Evolutionary conservation across 2,329 filamentous ascomycete genomes (phyloP).

Genomic region (Orbilia brochopaga): DNA sequence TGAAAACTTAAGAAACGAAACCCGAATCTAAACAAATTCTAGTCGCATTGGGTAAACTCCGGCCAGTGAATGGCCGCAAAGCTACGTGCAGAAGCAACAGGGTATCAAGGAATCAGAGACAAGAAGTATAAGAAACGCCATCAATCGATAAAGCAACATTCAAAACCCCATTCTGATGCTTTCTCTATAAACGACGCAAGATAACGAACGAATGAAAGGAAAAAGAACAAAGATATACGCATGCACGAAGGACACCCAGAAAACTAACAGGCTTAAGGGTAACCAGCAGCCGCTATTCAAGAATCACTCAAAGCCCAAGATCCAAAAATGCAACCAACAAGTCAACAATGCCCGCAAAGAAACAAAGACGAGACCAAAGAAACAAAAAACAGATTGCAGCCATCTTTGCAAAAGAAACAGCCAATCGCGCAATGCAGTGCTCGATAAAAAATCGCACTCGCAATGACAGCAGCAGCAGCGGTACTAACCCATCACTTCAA

Average conservation of each 20-base stretch:
- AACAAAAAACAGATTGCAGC: too few relatives aligned
- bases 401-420: background rate
- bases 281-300: too few relatives aligned
- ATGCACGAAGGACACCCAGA: too few relatives aligned
- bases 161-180: background rate
- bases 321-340: background rate
- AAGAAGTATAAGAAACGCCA: background rate
- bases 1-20: too few relatives aligned
- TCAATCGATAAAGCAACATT: background rate
- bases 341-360: too few relatives aligned
- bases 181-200: too few relatives aligned
- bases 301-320: background rate
- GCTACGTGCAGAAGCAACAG: background rate
- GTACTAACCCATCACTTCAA: constrained; percentile 69
- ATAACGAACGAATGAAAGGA: too few relatives aligned
- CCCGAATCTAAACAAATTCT: too few relatives aligned
- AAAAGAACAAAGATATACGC: too few relatives aligned
- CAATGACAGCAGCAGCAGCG: background rate
- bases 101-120: background rate
- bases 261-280: too few relatives aligned
- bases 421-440: background rate
- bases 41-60: too few relatives aligned
- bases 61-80: too few relatives aligned
- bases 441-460: background rate
- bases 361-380: background rate